phyloP scores from a whole-genome alignment of 2,329 filamentous ascomycete genomes.

The Xylariaceae sp. region DNA sequence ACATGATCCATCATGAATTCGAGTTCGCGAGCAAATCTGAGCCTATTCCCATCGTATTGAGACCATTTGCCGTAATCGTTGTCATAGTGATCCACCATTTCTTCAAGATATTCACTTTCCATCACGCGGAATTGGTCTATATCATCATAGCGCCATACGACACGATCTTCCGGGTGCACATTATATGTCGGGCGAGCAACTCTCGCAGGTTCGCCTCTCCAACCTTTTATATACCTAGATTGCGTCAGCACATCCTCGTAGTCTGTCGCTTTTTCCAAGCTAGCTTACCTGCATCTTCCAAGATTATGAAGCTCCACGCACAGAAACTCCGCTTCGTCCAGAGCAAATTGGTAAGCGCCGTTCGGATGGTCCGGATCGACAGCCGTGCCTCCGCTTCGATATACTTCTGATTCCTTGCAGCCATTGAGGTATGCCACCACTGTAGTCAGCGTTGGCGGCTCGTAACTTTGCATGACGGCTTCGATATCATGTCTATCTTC shows the following conservation, averaged over 20 bases:
- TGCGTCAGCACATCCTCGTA: slow-evolving; percentile 13
- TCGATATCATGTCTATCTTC: slow-evolving; percentile 3
- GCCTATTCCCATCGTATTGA: slow-evolving; percentile 6
- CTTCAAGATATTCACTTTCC: slow-evolving; percentile 6
- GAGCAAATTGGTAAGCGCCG: slow-evolving; percentile 28
- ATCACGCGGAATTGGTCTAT: neutral
- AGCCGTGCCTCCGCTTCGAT: neutral
- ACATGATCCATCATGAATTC: slow-evolving; percentile 18
- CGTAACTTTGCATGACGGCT: neutral
- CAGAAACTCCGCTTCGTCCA: slow-evolving; percentile 21
- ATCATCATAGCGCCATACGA: slow-evolving; percentile 27
- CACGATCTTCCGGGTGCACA: slow-evolving; percentile 29
- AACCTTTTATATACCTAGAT: slow-evolving; percentile 14
- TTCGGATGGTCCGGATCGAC: slow-evolving; percentile 23
- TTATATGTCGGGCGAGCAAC: slow-evolving; percentile 22
- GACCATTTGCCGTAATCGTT: slow-evolving; percentile 13
- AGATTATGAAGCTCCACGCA: slow-evolving; percentile 16
- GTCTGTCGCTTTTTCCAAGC: neutral
- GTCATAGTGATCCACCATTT: slow-evolving; percentile 14
- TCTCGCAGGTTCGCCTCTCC: neutral
- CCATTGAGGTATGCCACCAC: slow-evolving; percentile 28
- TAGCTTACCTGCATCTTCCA: slow-evolving; percentile 28
- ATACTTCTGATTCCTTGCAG: slow-evolving; percentile 14
- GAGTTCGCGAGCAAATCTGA: slow-evolving; percentile 14
- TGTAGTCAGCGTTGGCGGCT: slow-evolving; percentile 14